Percentiles rank a stretch among this genome's conserved stretches.
phyloP scores from a whole-genome alignment of 2,329 filamentous ascomycete species.

The Paracoccidioides brasiliensis region DNA sequence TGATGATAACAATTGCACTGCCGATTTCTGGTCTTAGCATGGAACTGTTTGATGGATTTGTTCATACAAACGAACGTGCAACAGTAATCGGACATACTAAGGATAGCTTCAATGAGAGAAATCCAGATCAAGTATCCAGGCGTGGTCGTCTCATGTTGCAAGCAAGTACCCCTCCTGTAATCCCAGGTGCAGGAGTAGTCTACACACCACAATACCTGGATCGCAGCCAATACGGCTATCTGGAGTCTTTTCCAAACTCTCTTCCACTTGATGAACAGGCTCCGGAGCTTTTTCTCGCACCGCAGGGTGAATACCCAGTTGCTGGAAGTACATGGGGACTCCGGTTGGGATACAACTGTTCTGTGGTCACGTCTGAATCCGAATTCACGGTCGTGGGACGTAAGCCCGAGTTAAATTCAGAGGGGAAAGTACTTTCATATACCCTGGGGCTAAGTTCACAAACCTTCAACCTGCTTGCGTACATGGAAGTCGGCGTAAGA shows the following conservation, averaged over 20 bases:
- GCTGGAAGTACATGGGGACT: constrained; percentile 2
- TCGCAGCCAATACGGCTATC: not conserved
- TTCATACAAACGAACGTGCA: not conserved
- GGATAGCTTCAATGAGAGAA: not conserved
- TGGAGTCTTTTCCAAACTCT: constrained; percentile 1
- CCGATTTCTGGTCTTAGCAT: constrained; percentile 5
- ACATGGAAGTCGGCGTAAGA: not conserved
- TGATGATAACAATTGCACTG: constrained; percentile 1
- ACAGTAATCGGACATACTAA: not conserved
- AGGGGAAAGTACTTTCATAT: too few species aligned
- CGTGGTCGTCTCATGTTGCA: not conserved
- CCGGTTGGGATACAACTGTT: constrained; percentile 5
- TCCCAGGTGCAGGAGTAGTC: constrained; percentile 4
- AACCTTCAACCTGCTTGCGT: not conserved
- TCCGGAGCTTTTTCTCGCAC: constrained; percentile 5
- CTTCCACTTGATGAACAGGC: not conserved
- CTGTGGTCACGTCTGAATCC: constrained; percentile 2
- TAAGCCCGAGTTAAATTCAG: not conserved
- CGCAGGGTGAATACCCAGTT: constrained; percentile 2
- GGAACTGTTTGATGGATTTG: constrained; percentile 6
- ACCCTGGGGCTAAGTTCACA: not conserved
- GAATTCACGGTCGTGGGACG: constrained; percentile 4
- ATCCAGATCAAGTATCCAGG: not conserved
- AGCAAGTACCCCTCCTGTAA: not conserved
- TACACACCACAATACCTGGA: constrained; percentile 4